Conservation (phyloP, 306 rosid genomes). For the Oemleria cerasiformis region DNA sequence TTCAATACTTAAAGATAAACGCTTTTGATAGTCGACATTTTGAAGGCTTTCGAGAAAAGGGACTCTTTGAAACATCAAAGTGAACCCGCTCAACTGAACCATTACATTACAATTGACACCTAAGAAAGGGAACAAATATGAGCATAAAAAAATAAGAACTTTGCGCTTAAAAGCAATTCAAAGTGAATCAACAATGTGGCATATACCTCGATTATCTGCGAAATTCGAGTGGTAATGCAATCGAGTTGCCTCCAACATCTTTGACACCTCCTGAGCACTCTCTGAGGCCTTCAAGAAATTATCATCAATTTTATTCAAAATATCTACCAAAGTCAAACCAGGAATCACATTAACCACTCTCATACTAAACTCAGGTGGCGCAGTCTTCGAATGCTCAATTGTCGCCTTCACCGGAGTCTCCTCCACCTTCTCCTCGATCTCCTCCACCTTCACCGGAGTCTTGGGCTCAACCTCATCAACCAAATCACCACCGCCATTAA, state of each 20-base stretch:
- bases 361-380: slow-evolving; percentile 59
- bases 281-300: slow-evolving; percentile 62
- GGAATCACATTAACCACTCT: slow-evolving; percentile 44
- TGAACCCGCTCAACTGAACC: slow-evolving; percentile 8
- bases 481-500: not conserved
- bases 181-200: not conserved
- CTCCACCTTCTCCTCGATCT: slow-evolving; percentile 30
- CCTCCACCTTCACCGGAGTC: slow-evolving; percentile 64
- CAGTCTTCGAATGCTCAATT: slow-evolving; percentile 65
- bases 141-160: not conserved
- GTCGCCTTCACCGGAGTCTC: slow-evolving; percentile 33
- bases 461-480: slow-evolving; percentile 54
- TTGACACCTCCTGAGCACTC: slow-evolving; percentile 73
- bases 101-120: not conserved
- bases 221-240: slow-evolving; percentile 89
- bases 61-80: not conserved
- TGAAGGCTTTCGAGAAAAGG: not conserved
- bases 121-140: not conserved
- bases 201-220: slow-evolving; percentile 74
- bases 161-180: not conserved
- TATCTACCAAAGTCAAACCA: slow-evolving; percentile 47
- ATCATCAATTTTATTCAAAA: slow-evolving; percentile 61
- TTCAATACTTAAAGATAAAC: not conserved
- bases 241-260: slow-evolving; percentile 88
- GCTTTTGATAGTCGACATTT: not conserved